Base-by-base conservation (phyloP, 495 filamentous ascomycete genomes). In the Aspergillus cristatus region DNA sequence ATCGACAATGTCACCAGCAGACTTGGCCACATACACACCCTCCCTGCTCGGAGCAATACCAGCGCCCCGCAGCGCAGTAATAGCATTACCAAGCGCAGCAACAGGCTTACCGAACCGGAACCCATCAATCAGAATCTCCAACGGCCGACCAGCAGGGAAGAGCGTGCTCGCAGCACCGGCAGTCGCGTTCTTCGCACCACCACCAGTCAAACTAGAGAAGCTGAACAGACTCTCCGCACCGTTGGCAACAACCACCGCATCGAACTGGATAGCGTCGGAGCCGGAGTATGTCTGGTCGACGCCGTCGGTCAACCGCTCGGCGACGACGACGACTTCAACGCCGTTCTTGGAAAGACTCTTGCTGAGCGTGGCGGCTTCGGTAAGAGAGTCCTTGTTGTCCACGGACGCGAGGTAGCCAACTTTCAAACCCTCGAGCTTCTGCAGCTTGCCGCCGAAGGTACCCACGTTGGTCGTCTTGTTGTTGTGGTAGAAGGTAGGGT, bases 91-190 rank as follows among this genome's bases (percentile, higher is more conserved):
- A 2, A 84, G 39, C 4, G 70, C 76, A 7, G 58, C 78, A 32
- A 87, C 67, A 0, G 82, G 74, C 69, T 86, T 87, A 6, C 81
- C 82, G 57, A 74, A 85, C 3, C 68, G 53, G 60, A 73, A 86
- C 0, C 65, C 78, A 60, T 76, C 70, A 6, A 57, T 40, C 17
- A 86, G 47, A 28, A 86, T 79, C 60, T 82, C 72, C 12, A 65
- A 41, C 58, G 68, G 84, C 0, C 81, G 66, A 0, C 76, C 75
- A 7, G 70, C 64, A 0, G 83, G 82, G 52, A 71, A 87, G 15
- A 86, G 55, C 0, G 78, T 58, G n/a, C n/a, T n/a, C n/a, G n/a
- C n/a, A n/a, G n/a, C n/a, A n/a, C n/a, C n/a, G n/a, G n/a, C n/a
- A n/a, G n/a, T n/a, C n/a, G n/a, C n/a, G 8, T 46, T 42, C n/a